Evolutionary conservation across 345 rosid genomes (phyloP).

Genomic region (Lumnitzera littorea): DNA sequence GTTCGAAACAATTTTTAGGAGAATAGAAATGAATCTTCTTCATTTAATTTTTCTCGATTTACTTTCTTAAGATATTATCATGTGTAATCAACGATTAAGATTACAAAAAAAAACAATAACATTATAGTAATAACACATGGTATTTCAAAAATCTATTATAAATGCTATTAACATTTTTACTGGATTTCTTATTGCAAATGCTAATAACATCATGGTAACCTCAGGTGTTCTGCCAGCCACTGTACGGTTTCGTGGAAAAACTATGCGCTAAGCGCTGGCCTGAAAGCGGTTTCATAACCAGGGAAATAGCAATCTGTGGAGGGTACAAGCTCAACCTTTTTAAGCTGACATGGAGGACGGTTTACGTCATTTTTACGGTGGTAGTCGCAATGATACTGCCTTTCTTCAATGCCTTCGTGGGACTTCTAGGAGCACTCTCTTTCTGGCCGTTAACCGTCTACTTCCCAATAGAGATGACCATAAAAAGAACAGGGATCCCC

Average conservation of each 20-base stretch:
- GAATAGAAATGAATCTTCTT: not conserved
- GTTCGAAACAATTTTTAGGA: too few relatives aligned
- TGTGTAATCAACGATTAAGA: too few relatives aligned
- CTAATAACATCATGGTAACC: not conserved
- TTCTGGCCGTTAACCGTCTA: slow-evolving; percentile 91
- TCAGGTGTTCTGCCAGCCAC: slow-evolving; percentile 74
- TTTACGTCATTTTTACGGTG: slow-evolving; percentile 52
- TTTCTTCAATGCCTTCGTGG: slow-evolving; percentile 80
- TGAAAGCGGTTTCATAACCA: slow-evolving; percentile 44
- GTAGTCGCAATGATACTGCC: slow-evolving; percentile 78
- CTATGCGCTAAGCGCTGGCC: slow-evolving; percentile 48
- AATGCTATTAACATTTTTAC: too few relatives aligned
- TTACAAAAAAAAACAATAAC: not conserved
- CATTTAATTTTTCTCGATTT: not conserved
- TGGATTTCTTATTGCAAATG: not conserved
- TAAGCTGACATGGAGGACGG: slow-evolving; percentile 70
- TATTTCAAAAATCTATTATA: too few relatives aligned
- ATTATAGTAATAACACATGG: too few relatives aligned
- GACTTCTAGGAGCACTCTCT: slow-evolving; percentile 63
- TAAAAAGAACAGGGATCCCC: slow-evolving; percentile 35
- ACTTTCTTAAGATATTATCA: too few relatives aligned
- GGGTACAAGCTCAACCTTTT: slow-evolving; percentile 40
- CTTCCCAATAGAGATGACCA: slow-evolving; percentile 84
- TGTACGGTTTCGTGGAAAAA: slow-evolving; percentile 56
- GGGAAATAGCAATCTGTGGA: slow-evolving; percentile 34